These are phyloP conservation scores for Ceratocystis albifundus DNA, from an alignment of 2,329 filamentous ascomycete species.

Conservation along the genomic window DNA sequence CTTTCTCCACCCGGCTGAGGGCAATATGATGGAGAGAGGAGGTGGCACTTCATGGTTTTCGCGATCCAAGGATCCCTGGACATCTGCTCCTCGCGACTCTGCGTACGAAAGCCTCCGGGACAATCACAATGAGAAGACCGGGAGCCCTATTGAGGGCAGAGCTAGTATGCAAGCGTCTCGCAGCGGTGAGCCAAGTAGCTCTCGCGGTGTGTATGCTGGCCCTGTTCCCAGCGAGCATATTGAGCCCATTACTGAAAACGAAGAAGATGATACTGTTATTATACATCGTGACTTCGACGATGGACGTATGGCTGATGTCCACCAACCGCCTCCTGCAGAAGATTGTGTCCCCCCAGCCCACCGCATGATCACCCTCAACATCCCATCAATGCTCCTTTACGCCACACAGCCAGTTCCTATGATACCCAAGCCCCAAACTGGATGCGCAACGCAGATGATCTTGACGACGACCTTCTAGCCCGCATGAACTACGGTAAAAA, in stretches of 20 bases:
- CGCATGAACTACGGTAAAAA: slow-evolving; percentile 31
- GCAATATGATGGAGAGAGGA: slow-evolving; percentile 35
- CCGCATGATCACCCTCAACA: neutral
- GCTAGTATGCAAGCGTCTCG: slow-evolving; percentile 23
- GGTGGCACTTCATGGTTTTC: slow-evolving; percentile 30
- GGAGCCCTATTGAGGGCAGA: slow-evolving; percentile 27
- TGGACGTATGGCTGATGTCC: slow-evolving; percentile 14
- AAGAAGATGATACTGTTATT: slow-evolving; percentile 38
- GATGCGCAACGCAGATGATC: slow-evolving; percentile 36
- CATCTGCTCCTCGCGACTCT: slow-evolving; percentile 24
- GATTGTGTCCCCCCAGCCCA: neutral
- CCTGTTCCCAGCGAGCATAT: slow-evolving; percentile 19
- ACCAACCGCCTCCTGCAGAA: slow-evolving; percentile 19
- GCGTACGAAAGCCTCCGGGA: slow-evolving; percentile 36
- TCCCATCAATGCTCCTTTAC: neutral
- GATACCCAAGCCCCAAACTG: slow-evolving; percentile 33
- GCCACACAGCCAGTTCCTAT: slow-evolving; percentile 4
- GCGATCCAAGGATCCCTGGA: slow-evolving; percentile 20
- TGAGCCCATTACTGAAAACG: slow-evolving; percentile 31
- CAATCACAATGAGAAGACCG: slow-evolving; percentile 28
- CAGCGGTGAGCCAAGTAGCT: slow-evolving; percentile 18
- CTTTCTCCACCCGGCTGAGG: slow-evolving; percentile 32
- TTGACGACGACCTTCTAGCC: slow-evolving; percentile 43
- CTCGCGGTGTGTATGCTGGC: slow-evolving; percentile 24
- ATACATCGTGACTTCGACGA: slow-evolving; percentile 24